Percentiles rank a stretch among this genome's conserved stretches.
Evolutionary conservation across 2,329 filamentous ascomycete species (phyloP).

Genomic region (Chalaropsis ovoidea): DNA sequence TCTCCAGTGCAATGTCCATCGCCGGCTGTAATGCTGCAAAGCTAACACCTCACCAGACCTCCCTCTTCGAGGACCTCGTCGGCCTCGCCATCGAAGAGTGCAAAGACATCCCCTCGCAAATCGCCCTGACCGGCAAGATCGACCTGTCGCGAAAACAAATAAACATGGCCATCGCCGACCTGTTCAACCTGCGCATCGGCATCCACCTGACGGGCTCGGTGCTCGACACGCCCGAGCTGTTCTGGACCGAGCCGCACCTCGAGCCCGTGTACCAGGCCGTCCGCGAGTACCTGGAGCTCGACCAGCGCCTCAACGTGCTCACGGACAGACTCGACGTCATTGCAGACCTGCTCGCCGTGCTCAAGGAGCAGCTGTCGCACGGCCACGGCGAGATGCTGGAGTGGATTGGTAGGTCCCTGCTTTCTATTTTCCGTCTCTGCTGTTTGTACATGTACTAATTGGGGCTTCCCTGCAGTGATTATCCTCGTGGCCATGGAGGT

Average conservation of each 20-base stretch:
- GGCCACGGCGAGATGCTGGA: slow-evolving; percentile 82
- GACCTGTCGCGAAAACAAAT: slow-evolving; percentile 79
- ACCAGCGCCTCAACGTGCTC: slow-evolving; percentile 79
- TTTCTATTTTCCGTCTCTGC: slow-evolving; percentile 12
- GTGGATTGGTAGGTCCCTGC: slow-evolving; percentile 64
- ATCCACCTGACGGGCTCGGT: slow-evolving; percentile 96
- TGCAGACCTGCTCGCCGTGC: slow-evolving; percentile 78
- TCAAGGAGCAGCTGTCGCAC: slow-evolving; percentile 92
- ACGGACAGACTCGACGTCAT: slow-evolving; percentile 83
- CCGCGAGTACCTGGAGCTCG: slow-evolving; percentile 93
- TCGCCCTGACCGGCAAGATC: slow-evolving; percentile 86
- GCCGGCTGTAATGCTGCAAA: slow-evolving; percentile 27
- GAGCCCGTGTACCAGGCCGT: slow-evolving; percentile 96
- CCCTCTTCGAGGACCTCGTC: slow-evolving; percentile 89
- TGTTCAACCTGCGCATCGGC: slow-evolving; percentile 95
- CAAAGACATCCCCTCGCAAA: slow-evolving; percentile 85
- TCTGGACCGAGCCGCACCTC: slow-evolving; percentile 95
- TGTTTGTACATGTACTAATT: slow-evolving; percentile 9
- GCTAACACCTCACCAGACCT: slow-evolving; percentile 51
- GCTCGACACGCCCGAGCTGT: slow-evolving; percentile 90
- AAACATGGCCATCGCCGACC: slow-evolving; percentile 98
- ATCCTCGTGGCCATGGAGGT: slow-evolving; percentile 93
- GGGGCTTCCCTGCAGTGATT: slow-evolving; percentile 54
- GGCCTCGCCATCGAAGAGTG: slow-evolving; percentile 88
- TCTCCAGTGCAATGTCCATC: too few species aligned